Evolutionary conservation across 371 early-diverging fungal species (phyloP).

Genomic region (Globomyces sp.): DNA sequence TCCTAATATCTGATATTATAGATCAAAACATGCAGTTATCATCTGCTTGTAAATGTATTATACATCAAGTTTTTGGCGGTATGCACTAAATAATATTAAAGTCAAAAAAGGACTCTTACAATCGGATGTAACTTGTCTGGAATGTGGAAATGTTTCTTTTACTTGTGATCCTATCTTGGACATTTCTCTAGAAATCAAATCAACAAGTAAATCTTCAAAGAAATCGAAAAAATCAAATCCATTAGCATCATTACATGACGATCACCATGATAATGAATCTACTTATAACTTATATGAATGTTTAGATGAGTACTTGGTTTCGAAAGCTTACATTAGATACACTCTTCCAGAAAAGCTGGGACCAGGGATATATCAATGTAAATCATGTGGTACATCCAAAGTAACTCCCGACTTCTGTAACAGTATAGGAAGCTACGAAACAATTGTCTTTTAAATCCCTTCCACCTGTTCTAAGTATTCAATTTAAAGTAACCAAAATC

Average conservation of each 20-base stretch:
- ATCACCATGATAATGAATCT: constrained; percentile 15
- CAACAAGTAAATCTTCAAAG: constrained; percentile 17
- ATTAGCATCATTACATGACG: constrained; percentile 15
- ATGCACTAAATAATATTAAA: no score
- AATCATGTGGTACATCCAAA: constrained; percentile 72
- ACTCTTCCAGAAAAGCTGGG: constrained; percentile 51
- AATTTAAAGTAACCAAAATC: constrained; percentile 68
- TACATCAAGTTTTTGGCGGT: constrained; percentile 58
- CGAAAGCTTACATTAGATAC: constrained; percentile 17
- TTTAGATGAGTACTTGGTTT: constrained; percentile 24
- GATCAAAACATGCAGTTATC: not conserved
- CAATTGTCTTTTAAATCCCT: constrained; percentile 80
- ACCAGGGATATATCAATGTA: constrained; percentile 49
- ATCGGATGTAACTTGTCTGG: constrained; percentile 82
- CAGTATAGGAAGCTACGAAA: constrained; percentile 68
- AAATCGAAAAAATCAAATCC: not conserved
- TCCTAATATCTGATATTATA: no score
- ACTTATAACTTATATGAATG: constrained; percentile 33
- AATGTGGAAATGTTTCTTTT: constrained; percentile 76
- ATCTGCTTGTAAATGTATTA: constrained; percentile 72
- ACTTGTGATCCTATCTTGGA: constrained; percentile 89
- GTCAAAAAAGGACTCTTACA: constrained; percentile 89
- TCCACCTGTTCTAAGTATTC: constrained; percentile 86
- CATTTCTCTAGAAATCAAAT: constrained; percentile 76
- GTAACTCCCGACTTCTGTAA: constrained; percentile 20